Conservation (phyloP, 306 rosid genomes). For the Gynostemma pentaphyllum region DNA sequence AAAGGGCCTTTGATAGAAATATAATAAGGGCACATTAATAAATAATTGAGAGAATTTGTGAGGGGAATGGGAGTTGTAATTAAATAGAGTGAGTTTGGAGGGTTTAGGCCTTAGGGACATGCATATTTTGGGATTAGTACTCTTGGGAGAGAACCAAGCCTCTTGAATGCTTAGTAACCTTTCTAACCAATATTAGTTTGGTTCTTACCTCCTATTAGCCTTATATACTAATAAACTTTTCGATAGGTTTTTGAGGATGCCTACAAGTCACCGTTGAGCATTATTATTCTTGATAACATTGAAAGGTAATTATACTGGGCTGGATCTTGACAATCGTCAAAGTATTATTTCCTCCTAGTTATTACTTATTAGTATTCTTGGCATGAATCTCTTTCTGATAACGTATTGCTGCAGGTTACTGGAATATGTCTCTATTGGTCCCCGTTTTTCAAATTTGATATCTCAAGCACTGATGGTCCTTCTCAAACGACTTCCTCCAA, state of each 20-base stretch:
- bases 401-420: slow-evolving; percentile 38
- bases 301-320: slow-evolving; percentile 57
- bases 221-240: slow-evolving; percentile 10
- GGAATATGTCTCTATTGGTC: slow-evolving; percentile 87
- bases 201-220: too few species aligned
- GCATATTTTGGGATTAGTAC: too few species aligned
- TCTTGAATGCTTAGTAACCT: too few species aligned
- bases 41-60: too few species aligned
- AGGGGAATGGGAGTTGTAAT: too few species aligned
- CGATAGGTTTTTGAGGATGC: slow-evolving; percentile 94
- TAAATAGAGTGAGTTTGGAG: too few species aligned
- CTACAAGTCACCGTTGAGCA: slow-evolving; percentile 92
- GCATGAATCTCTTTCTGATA: neutral
- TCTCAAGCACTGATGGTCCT: slow-evolving; percentile 78
- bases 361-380: neutral
- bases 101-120: too few species aligned
- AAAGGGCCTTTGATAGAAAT: neutral
- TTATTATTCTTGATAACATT: slow-evolving; percentile 88
- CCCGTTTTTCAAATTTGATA: slow-evolving; percentile 82
- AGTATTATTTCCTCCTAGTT: neutral
- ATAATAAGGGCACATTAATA: too few species aligned
- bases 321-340: neutral
- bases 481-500: slow-evolving; percentile 88
- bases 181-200: too few species aligned
- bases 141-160: too few species aligned